These are phyloP conservation scores for Rhizopogon vesiculosus DNA, from an alignment of 768 basidiomycete genomes.

Conservation along the genomic window DNA sequence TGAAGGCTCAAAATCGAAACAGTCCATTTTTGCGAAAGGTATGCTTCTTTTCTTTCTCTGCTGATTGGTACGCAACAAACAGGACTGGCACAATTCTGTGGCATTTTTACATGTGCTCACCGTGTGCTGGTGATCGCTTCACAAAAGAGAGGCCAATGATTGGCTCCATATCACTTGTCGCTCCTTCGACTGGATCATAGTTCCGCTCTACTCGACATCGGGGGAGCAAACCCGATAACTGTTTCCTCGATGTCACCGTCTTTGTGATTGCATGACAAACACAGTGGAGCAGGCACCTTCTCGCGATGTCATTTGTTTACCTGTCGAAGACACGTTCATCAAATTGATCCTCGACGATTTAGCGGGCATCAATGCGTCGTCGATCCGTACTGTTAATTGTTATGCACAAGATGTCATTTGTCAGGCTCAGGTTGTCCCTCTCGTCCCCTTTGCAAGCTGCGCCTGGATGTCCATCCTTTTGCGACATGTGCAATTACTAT, in stretches of 20 bases:
- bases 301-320: neutral
- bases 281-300: neutral
- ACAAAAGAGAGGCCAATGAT: neutral
- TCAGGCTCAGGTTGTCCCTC: neutral
- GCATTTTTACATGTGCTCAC: neutral
- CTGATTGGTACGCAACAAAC: neutral
- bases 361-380: neutral
- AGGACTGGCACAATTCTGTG: too few relatives aligned
- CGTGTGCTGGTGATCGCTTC: neutral
- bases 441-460: neutral
- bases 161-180: neutral
- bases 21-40: neutral
- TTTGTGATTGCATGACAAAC: neutral
- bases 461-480: neutral
- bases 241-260: neutral
- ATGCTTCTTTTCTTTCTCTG: neutral
- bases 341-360: neutral
- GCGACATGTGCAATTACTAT: neutral
- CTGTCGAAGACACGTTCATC: too few relatives aligned
- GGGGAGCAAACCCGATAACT: too few relatives aligned
- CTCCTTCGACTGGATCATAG: neutral
- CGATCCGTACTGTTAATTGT: neutral
- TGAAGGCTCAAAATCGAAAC: neutral
- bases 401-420: too few relatives aligned
- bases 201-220: neutral